Percentiles rank a stretch among this genome's conserved stretches.
phyloP scores from a whole-genome alignment of 164 flowering plant species.

The Vitis riparia region DNA sequence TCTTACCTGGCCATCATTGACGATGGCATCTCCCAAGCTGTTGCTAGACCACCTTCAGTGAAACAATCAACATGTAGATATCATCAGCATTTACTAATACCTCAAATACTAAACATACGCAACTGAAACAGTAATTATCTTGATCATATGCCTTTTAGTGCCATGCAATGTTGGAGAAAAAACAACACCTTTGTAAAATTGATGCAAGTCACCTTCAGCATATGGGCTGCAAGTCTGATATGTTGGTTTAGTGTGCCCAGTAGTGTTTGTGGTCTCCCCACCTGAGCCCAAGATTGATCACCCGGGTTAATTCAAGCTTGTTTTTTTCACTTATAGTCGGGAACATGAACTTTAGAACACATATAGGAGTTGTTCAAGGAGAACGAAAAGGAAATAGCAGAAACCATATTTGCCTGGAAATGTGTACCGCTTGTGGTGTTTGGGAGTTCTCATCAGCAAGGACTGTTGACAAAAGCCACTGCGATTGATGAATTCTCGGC shows the following conservation, averaged over 20 bases:
- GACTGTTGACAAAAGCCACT: constrained; percentile 25
- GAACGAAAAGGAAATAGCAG: neutral
- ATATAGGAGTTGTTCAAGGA: neutral
- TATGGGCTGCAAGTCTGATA: neutral
- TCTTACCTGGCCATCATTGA: constrained; percentile 21
- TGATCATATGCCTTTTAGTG: neutral
- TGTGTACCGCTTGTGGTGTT: constrained; percentile 37
- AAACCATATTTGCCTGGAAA: constrained; percentile 28
- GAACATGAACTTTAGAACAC: too few species aligned
- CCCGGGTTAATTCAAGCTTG: neutral
- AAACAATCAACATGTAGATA: neutral
- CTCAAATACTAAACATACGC: neutral
- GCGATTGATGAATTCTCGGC: constrained; percentile 17
- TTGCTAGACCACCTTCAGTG: constrained; percentile 17
- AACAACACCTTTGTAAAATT: constrained; percentile 15
- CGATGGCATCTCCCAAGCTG: constrained; percentile 7
- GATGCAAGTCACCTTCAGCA: constrained; percentile 12
- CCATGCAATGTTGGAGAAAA: too few species aligned
- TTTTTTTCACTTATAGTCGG: neutral
- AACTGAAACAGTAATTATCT: neutral
- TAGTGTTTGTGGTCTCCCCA: neutral
- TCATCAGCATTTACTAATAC: neutral
- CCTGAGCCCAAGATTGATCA: constrained; percentile 5
- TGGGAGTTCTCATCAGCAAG: constrained; percentile 18
- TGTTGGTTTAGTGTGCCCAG: constrained; percentile 1